Percentiles rank a stretch among this genome's conserved stretches.
Conservation (phyloP, 139 green algal genomes). For the Dunaliella sp. region DNA sequence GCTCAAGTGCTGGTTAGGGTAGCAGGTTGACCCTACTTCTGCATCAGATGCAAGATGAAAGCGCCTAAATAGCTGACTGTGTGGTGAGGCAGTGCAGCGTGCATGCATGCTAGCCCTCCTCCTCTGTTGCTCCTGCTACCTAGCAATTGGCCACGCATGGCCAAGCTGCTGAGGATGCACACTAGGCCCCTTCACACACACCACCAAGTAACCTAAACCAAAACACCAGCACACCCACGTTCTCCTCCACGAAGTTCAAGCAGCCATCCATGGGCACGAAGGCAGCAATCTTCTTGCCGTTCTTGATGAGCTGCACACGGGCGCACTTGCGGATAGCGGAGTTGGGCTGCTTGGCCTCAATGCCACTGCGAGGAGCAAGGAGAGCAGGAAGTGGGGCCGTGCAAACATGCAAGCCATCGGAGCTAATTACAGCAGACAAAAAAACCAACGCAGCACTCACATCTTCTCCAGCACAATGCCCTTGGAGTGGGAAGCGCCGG, state of each 20-base stretch:
- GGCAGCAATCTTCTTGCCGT: conserved; percentile 99
- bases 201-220: too few relatives aligned
- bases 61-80: too few relatives aligned
- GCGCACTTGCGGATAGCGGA: conserved; percentile 99
- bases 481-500: conserved; percentile 98
- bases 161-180: too few relatives aligned
- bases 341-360: conserved; percentile 99
- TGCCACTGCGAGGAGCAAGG: conserved; percentile 73
- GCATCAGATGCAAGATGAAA: too few relatives aligned
- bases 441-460: conserved; percentile 43
- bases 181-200: too few relatives aligned
- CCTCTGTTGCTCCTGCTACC: too few relatives aligned
- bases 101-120: too few relatives aligned
- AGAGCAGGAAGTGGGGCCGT: not conserved
- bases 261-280: conserved; percentile 99
- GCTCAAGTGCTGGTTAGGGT: too few relatives aligned
- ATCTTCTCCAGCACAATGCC: conserved; percentile 99
- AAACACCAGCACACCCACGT: conserved; percentile 60
- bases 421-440: not conserved
- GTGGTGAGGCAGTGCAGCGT: too few relatives aligned
- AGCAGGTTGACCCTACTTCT: too few relatives aligned
- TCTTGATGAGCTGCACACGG: conserved; percentile 99
- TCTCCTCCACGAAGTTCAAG: conserved; percentile 99
- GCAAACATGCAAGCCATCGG: conserved; percentile 11
- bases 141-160: too few relatives aligned